Percentiles rank a stretch among this genome's conserved stretches.
Evolutionary conservation across 345 rosid genomes (phyloP).

Genomic region (thale cress (Arabidopsis thaliana)): TAIR10.1 NC_003074.8:5414501-5415000

Average conservation of each 20-base stretch:
- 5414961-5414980: constrained; percentile 94
- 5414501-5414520: constrained; percentile 80
- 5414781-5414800: constrained; percentile 3
- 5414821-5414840: constrained; percentile 59
- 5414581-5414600: neutral
- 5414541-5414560: constrained; percentile 21
- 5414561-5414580: neutral
- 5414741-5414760: constrained; percentile 11
- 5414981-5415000: constrained; percentile 41
- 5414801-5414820: constrained; percentile 17
- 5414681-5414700: constrained; percentile 99
- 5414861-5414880: constrained; percentile 98
- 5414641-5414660: constrained; percentile 96
- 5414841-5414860: constrained; percentile 94
- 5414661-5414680: constrained; percentile 95
- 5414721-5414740: constrained; percentile 28
- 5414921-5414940: constrained; percentile 84
- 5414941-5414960: constrained; percentile 95
- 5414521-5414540: constrained; percentile 62
- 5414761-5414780: constrained; percentile 4
- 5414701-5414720: constrained; percentile 28
- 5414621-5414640: constrained; percentile 94
- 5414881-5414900: constrained; percentile 97
- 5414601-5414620: constrained; percentile 47
- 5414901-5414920: constrained; percentile 97